Percentiles rank a stretch among this genome's conserved stretches.
Evolutionary conservation across 2,329 filamentous ascomycete species (phyloP).

Genomic region (Neofusicoccum ribis): DNA sequence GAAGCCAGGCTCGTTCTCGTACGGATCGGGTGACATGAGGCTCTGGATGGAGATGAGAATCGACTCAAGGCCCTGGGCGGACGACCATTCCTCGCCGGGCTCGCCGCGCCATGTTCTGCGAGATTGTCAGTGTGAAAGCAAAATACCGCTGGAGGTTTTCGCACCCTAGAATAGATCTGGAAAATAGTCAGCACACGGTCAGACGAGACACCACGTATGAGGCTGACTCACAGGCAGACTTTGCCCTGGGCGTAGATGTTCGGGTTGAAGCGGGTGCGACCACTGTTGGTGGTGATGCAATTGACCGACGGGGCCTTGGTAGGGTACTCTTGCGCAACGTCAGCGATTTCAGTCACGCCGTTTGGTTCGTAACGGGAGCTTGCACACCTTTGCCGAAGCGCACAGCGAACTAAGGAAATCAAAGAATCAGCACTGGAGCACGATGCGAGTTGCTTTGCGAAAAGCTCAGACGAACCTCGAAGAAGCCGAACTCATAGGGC

Average conservation of each 20-base stretch:
- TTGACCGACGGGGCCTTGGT: slow-evolving; percentile 61
- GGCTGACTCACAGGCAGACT: slow-evolving; percentile 75
- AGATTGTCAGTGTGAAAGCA: slow-evolving; percentile 26
- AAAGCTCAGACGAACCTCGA: slow-evolving; percentile 64
- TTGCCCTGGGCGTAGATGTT: slow-evolving; percentile 93
- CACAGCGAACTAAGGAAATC: slow-evolving; percentile 63
- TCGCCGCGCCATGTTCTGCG: slow-evolving; percentile 88
- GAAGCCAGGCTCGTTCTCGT: slow-evolving; percentile 94
- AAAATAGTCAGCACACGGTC: slow-evolving; percentile 21
- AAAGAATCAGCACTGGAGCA: background rate
- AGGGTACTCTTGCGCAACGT: slow-evolving; percentile 71
- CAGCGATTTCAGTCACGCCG: background rate
- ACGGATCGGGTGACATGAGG: slow-evolving; percentile 89
- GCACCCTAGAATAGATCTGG: slow-evolving; percentile 82
- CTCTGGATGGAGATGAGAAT: slow-evolving; percentile 95
- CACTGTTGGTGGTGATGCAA: slow-evolving; percentile 83
- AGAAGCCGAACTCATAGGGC: slow-evolving; percentile 96
- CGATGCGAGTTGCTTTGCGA: background rate
- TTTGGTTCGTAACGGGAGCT: background rate
- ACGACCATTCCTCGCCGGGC: slow-evolving; percentile 91
- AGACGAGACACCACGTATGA: background rate
- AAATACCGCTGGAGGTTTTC: background rate
- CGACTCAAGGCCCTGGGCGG: slow-evolving; percentile 91
- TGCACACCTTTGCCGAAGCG: slow-evolving; percentile 70
- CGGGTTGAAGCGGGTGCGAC: slow-evolving; percentile 87